These are phyloP conservation scores for Hyaloscypha variabilis DNA, from an alignment of 495 filamentous ascomycete genomes.

Conservation along the genomic window DNA sequence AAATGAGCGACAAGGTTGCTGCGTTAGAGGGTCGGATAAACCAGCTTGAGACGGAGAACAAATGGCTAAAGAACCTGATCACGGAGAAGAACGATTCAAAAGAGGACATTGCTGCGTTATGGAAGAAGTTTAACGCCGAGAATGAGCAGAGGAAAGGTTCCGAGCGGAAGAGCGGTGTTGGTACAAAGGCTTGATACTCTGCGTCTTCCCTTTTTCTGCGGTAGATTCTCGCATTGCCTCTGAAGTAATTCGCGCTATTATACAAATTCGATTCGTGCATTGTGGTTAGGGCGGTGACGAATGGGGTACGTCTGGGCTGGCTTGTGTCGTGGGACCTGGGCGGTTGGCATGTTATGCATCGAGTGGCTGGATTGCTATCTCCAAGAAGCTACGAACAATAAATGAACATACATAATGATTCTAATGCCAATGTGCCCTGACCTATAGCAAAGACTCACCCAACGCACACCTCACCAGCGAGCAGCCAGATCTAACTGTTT, in stretches of 20 bases:
- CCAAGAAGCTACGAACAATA: not conserved
- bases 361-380: not conserved
- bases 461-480: too few species aligned
- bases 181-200: slow-evolving; percentile 46
- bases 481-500: too few species aligned
- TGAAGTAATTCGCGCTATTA: not conserved
- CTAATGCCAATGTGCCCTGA: too few species aligned
- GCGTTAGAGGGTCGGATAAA: slow-evolving; percentile 79
- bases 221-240: not conserved
- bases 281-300: not conserved
- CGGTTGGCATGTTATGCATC: not conserved
- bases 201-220: not conserved
- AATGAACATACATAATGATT: not conserved
- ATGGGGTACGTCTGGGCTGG: not conserved
- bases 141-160: slow-evolving; percentile 24
- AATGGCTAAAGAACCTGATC: slow-evolving; percentile 92
- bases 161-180: slow-evolving; percentile 31
- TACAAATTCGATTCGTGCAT: not conserved
- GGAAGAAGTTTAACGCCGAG: slow-evolving; percentile 32
- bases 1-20: slow-evolving; percentile 82
- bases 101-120: slow-evolving; percentile 42
- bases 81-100: slow-evolving; percentile 82
- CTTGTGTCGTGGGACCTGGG: not conserved
- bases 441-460: too few species aligned
- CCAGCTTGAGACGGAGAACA: slow-evolving; percentile 92